Evolutionary conservation across 2,329 filamentous ascomycete species (phyloP).

Genomic region (Lomentospora prolificans): DNA sequence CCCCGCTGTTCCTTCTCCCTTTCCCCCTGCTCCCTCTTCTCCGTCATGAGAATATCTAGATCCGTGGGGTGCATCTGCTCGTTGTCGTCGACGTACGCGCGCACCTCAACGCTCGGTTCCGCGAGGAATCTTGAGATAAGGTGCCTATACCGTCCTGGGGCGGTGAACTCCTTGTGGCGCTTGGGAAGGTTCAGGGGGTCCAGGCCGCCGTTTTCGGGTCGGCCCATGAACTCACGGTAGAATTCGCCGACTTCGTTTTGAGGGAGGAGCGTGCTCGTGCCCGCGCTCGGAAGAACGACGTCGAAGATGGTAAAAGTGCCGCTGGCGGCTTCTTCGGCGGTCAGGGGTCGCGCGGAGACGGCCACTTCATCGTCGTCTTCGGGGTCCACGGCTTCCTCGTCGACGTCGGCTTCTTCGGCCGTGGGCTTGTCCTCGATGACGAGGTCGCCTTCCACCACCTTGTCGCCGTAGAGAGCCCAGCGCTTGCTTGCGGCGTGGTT

Average conservation of each 20-base stretch:
- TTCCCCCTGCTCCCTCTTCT: constrained; percentile 20
- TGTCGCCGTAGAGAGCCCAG: constrained; percentile 63
- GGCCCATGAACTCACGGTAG: constrained; percentile 80
- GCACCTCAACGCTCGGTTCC: constrained; percentile 57
- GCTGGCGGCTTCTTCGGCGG: constrained; percentile 65
- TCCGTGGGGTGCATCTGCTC: constrained; percentile 89
- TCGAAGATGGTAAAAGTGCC: constrained; percentile 77
- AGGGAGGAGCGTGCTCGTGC: constrained; percentile 83
- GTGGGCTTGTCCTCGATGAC: constrained; percentile 44
- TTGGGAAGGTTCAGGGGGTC: constrained; percentile 83
- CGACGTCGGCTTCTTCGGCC: constrained; percentile 32
- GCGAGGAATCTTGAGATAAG: constrained; percentile 63
- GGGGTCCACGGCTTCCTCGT: constrained; percentile 30
- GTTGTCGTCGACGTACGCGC: constrained; percentile 56
- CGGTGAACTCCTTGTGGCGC: constrained; percentile 74
- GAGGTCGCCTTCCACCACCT: constrained; percentile 77
- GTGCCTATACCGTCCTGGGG: constrained; percentile 83
- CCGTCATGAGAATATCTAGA: constrained; percentile 53
- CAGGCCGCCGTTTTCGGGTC: constrained; percentile 63
- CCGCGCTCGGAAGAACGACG: constrained; percentile 83
- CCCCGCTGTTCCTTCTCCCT: constrained; percentile 12
- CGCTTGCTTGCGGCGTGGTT: constrained; percentile 75
- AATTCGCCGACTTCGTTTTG: constrained; percentile 72
- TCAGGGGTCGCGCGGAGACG: constrained; percentile 59
- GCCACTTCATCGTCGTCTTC: constrained; percentile 29